phyloP scores from a whole-genome alignment of 257 asterid species.

The Echium plantagineum region DNA sequence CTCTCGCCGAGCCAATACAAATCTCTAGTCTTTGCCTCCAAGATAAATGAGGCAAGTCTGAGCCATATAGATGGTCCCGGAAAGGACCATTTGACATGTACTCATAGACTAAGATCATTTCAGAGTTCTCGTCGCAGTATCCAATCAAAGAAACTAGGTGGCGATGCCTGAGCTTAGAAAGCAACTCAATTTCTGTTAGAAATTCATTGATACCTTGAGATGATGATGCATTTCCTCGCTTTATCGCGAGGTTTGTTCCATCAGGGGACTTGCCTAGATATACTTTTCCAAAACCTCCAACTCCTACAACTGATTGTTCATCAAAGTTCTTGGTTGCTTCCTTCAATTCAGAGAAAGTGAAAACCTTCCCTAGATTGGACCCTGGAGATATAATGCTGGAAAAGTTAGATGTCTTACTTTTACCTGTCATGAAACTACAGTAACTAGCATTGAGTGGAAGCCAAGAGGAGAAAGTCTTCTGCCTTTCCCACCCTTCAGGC shows the following conservation, averaged over 20 bases:
- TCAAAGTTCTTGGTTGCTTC: conserved; percentile 70
- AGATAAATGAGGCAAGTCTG: conserved; percentile 36
- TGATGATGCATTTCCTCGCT: conserved; percentile 77
- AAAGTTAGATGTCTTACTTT: conserved; percentile 44
- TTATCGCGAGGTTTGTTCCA: conserved; percentile 67
- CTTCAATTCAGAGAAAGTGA: conserved; percentile 48
- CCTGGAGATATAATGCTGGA: conserved; percentile 47
- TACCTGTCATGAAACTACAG: conserved; percentile 63
- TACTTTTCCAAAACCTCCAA: conserved; percentile 96
- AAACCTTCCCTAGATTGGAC: conserved; percentile 46
- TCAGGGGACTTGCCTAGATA: conserved; percentile 48
- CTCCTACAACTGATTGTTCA: conserved; percentile 57
- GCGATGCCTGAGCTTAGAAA: conserved; percentile 77
- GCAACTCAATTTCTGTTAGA: conserved; percentile 65
- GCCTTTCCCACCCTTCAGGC: conserved; percentile 55
- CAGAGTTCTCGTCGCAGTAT: conserved; percentile 72
- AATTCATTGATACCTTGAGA: conserved; percentile 88
- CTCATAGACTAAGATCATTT: conserved; percentile 82
- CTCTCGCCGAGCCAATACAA: conserved; percentile 84
- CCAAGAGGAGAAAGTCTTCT: conserved; percentile 82
- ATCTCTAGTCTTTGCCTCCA: conserved; percentile 83
- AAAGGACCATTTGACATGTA: conserved; percentile 77
- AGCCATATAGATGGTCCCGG: conserved; percentile 72
- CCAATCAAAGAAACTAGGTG: conserved; percentile 82
- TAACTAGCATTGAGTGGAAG: conserved; percentile 58